Evolutionary conservation across 2,329 filamentous ascomycete genomes (phyloP).

Genomic region (Fusarium sublunatum): DNA sequence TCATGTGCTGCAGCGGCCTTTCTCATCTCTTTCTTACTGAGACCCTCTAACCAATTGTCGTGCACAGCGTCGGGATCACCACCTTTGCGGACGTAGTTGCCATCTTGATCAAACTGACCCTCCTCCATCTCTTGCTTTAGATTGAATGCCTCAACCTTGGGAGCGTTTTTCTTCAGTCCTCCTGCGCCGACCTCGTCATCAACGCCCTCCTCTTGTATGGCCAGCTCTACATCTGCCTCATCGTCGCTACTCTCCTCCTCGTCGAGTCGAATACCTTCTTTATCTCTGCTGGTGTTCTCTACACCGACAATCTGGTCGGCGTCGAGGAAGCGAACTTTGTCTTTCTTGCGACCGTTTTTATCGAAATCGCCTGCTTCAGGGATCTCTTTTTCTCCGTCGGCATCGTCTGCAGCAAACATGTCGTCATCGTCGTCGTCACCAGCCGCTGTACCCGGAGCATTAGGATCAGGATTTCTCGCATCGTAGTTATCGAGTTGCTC

Average conservation of each 20-base stretch:
- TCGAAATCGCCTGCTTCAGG: slow-evolving; percentile 50
- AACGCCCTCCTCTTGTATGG: slow-evolving; percentile 78
- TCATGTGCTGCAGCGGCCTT: slow-evolving; percentile 88
- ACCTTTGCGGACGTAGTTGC: slow-evolving; percentile 92
- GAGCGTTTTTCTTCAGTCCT: slow-evolving; percentile 90
- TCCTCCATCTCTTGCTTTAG: slow-evolving; percentile 91
- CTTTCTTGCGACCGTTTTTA: slow-evolving; percentile 66
- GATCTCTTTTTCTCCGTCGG: slow-evolving; percentile 55
- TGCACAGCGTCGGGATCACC: slow-evolving; percentile 89
- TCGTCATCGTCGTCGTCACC: slow-evolving; percentile 69
- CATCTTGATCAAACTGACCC: slow-evolving; percentile 88
- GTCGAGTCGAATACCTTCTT: slow-evolving; percentile 75
- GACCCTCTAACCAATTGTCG: slow-evolving; percentile 90
- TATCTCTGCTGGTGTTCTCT: slow-evolving; percentile 76
- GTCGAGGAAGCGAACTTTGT: slow-evolving; percentile 71
- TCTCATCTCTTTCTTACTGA: slow-evolving; percentile 94
- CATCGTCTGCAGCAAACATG: slow-evolving; percentile 82
- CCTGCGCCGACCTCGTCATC: slow-evolving; percentile 93
- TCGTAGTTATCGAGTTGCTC: slow-evolving; percentile 68
- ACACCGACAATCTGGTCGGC: slow-evolving; percentile 79
- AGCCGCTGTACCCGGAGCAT: slow-evolving; percentile 62
- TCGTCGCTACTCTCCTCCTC: slow-evolving; percentile 69
- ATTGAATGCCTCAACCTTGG: slow-evolving; percentile 96
- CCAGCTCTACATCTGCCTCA: slow-evolving; percentile 75
- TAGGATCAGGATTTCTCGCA: slow-evolving; percentile 54